Conservation (phyloP, 2,329 filamentous ascomycete genomes). For the Diplocarpon mali region DNA sequence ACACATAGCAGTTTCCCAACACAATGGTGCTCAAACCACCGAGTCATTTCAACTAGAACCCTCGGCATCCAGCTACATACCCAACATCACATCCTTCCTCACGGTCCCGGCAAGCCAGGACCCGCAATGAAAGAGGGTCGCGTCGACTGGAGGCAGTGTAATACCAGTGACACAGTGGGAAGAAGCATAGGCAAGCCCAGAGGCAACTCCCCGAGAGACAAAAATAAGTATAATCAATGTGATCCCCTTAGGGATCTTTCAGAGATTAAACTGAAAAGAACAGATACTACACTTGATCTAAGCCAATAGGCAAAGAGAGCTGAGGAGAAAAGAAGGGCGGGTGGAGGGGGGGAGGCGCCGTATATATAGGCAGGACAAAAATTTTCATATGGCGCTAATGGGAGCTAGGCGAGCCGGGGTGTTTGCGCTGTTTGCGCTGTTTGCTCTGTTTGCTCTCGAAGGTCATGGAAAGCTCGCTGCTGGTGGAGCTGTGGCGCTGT, state of each 20-base stretch:
- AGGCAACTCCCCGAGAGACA: constrained; percentile 41
- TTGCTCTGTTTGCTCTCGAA: constrained; percentile 1
- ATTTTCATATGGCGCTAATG: not conserved
- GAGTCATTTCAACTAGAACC: not conserved
- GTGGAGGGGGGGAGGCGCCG: not conserved
- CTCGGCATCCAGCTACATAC: not conserved
- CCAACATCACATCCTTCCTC: too few species aligned
- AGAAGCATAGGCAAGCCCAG: constrained; percentile 62
- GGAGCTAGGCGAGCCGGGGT: not conserved
- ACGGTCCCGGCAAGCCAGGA: constrained; percentile 39
- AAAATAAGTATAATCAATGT: constrained; percentile 81
- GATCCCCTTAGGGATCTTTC: constrained; percentile 63
- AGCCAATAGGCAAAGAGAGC: constrained; percentile 49
- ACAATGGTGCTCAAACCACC: too few species aligned
- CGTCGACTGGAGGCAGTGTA: constrained; percentile 65
- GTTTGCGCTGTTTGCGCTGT: not conserved
- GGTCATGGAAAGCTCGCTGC: too few species aligned
- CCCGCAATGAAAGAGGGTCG: constrained; percentile 50
- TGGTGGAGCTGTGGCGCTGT: too few species aligned
- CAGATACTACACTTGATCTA: constrained; percentile 70
- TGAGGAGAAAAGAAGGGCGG: constrained; percentile 1
- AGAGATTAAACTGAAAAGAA: constrained; percentile 98
- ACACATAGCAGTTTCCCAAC: too few species aligned
- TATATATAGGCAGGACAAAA: not conserved
- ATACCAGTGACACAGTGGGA: constrained; percentile 64